Percentiles rank a stretch among this genome's conserved stretches.
Conservation (phyloP, 768 basidiomycete species). For the Hygrophoropsis aurantiaca region DNA sequence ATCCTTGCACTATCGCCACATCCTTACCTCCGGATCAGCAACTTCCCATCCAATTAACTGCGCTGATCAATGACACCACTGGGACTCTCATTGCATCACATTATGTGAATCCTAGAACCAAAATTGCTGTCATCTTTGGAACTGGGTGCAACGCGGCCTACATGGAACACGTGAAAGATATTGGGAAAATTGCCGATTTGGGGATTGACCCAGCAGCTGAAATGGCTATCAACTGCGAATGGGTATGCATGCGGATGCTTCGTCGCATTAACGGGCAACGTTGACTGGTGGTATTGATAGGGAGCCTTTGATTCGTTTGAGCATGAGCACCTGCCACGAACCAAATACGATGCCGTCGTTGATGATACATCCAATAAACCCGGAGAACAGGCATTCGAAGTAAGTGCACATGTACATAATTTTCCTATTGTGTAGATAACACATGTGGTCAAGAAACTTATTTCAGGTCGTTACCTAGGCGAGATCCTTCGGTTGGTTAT, state of each 20-base stretch:
- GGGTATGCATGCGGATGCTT: slow-evolving; percentile 45
- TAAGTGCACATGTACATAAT: slow-evolving; percentile 23
- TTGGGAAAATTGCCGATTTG: slow-evolving; percentile 81
- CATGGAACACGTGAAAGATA: slow-evolving; percentile 86
- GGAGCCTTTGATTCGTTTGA: slow-evolving; percentile 97
- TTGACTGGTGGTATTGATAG: slow-evolving; percentile 37
- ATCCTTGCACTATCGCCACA: slow-evolving; percentile 1
- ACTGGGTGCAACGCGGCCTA: slow-evolving; percentile 99
- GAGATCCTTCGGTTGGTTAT: slow-evolving; percentile 95
- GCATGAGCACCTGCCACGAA: slow-evolving; percentile 92
- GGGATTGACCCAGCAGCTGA: slow-evolving; percentile 62
- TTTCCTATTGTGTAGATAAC: neutral
- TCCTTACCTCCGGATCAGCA: slow-evolving; percentile 43
- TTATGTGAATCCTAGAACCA: slow-evolving; percentile 89
- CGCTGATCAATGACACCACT: slow-evolving; percentile 97
- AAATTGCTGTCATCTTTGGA: slow-evolving; percentile 95
- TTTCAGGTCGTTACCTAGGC: slow-evolving; percentile 93
- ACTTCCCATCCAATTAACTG: slow-evolving; percentile 80
- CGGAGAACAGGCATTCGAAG: slow-evolving; percentile 91
- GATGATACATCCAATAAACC: slow-evolving; percentile 97
- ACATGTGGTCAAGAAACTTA: slow-evolving; percentile 68
- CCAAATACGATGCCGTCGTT: slow-evolving; percentile 90
- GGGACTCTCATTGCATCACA: slow-evolving; percentile 96
- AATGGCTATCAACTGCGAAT: slow-evolving; percentile 98
- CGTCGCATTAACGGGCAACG: neutral